Evolutionary conservation across 352 stramenopile species (phyloP).

Genomic region (Phytopythium delawarense): DNA sequence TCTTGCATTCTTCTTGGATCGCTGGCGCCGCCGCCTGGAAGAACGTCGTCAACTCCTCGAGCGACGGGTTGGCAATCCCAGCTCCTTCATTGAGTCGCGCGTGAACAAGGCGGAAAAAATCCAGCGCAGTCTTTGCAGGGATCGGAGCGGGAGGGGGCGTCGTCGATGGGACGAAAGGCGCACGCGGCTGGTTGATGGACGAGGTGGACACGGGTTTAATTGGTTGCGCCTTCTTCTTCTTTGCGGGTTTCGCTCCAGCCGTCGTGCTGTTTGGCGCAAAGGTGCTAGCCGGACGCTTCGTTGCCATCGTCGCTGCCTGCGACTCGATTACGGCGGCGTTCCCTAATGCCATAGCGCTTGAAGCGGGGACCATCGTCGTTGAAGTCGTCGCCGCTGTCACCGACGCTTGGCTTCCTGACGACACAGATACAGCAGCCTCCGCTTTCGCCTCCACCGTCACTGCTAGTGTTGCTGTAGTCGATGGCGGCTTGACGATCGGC

Average conservation of each 20-base stretch:
- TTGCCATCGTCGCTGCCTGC: background rate
- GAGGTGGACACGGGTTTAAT: conserved; percentile 4
- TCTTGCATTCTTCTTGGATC: conserved; percentile 35
- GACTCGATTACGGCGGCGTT: background rate
- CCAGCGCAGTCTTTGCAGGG: conserved; percentile 24
- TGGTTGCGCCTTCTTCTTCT: conserved; percentile 11
- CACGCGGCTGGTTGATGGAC: conserved; percentile 12
- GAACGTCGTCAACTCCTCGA: conserved; percentile 23
- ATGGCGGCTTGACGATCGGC: background rate
- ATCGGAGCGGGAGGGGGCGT: conserved; percentile 32
- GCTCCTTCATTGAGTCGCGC: conserved; percentile 5
- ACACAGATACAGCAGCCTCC: background rate
- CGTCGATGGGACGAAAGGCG: conserved; percentile 30
- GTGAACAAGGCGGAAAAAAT: conserved; percentile 43
- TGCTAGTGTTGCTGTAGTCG: background rate
- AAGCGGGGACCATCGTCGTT: background rate
- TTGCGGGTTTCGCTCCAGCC: background rate
- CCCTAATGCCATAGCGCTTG: background rate
- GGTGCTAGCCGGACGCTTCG: background rate
- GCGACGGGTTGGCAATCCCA: conserved; percentile 5
- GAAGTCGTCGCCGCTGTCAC: background rate
- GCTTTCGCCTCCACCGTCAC: background rate
- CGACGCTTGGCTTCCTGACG: background rate
- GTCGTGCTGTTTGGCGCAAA: background rate
- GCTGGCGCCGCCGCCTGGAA: conserved; percentile 24